Evolutionary conservation across 2,329 filamentous ascomycete genomes (phyloP).

Genomic region (Coniochaeta sp.): DNA sequence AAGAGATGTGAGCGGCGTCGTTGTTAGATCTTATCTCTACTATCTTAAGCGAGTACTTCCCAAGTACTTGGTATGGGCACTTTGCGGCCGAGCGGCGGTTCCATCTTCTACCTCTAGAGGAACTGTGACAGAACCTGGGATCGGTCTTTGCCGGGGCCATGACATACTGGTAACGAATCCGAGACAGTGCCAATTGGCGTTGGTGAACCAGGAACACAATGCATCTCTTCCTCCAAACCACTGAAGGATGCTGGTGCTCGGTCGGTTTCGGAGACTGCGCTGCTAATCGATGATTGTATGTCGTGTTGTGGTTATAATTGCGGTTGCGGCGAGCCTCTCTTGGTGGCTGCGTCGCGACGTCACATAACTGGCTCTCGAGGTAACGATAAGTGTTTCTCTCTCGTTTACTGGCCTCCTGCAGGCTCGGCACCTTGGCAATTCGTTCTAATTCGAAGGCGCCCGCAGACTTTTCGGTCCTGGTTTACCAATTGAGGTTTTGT

Average conservation of each 20-base stretch:
- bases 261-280: background rate
- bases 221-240: background rate
- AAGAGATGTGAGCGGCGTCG: background rate
- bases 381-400: background rate
- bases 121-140: background rate
- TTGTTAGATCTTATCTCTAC: background rate
- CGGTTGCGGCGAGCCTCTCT: background rate
- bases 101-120: too few relatives aligned
- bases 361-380: background rate
- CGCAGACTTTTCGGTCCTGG: background rate
- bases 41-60: background rate
- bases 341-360: background rate
- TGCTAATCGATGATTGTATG: background rate
- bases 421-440: background rate
- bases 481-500: background rate
- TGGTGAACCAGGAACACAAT: background rate
- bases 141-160: background rate
- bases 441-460: background rate
- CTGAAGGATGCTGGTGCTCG: background rate
- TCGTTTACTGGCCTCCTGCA: background rate
- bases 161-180: background rate
- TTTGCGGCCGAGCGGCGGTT: background rate
- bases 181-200: background rate
- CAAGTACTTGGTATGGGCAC: background rate
- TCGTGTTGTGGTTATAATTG: too few relatives aligned